Conservation (phyloP, 1,284 basidiomycete genomes). For the Puccinia hordei region DNA sequence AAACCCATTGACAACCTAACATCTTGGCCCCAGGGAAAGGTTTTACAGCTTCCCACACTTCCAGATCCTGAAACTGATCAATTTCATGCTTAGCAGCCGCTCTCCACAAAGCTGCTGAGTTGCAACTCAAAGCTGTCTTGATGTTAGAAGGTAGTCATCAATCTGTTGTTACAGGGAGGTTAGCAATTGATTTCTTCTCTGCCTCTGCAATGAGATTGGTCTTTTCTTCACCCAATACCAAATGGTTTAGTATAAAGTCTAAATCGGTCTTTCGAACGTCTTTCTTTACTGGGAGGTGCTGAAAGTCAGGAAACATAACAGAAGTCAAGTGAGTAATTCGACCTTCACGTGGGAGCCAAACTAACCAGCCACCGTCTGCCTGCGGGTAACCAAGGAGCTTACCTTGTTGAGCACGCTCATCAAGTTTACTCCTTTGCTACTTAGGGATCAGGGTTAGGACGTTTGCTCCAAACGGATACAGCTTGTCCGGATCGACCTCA, state of each 20-base stretch:
- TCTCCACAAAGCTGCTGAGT: not conserved
- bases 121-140: not conserved
- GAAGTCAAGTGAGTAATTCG: not conserved
- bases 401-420: no score
- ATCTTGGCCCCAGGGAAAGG: not conserved
- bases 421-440: no score
- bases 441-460: no score
- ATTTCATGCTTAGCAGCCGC: not conserved
- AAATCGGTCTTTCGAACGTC: no score
- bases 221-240: not conserved
- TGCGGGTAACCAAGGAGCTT: no score
- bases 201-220: not conserved
- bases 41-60: not conserved
- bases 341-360: no score
- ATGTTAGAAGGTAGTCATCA: not conserved
- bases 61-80: not conserved
- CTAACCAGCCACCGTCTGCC: no score
- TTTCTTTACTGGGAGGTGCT: not conserved
- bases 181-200: not conserved
- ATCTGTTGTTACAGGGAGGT: not conserved
- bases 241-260: not conserved
- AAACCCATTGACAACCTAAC: conserved; percentile 16
- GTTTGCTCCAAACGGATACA: no score
- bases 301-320: conserved; percentile 3
- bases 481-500: no score